Conservation (phyloP, 352 stramenopile genomes). For the Globisporangium cystogenes region DNA sequence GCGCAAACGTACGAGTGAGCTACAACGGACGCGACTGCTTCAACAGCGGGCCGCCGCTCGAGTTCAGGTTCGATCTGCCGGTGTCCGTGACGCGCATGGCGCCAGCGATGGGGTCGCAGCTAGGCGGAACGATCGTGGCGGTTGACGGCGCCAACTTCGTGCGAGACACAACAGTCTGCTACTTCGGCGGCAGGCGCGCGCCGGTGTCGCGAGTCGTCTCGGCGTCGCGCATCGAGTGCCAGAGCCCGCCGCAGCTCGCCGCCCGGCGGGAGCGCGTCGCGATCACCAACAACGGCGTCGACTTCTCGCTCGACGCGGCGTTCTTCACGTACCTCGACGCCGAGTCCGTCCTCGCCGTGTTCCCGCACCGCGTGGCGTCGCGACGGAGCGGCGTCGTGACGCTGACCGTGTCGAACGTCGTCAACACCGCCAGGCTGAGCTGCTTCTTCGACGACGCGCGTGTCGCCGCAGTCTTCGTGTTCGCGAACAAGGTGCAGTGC, state of each 20-base stretch:
- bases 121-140: conserved; percentile 47
- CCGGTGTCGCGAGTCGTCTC: conserved; percentile 19
- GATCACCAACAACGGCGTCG: conserved; percentile 62
- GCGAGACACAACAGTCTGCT: conserved; percentile 29
- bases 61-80: conserved; percentile 37
- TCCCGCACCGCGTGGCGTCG: conserved; percentile 24
- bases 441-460: conserved; percentile 48
- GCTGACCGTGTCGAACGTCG: conserved; percentile 31
- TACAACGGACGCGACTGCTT: conserved; percentile 56
- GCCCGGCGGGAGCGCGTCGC: conserved; percentile 20
- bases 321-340: conserved; percentile 35
- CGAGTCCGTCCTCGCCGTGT: conserved; percentile 36
- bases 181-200: conserved; percentile 21
- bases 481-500: conserved; percentile 29
- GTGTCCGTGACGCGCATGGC: conserved; percentile 22
- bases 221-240: conserved; percentile 35
- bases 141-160: conserved; percentile 39
- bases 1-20: conserved; percentile 32
- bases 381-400: conserved; percentile 26
- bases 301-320: conserved; percentile 34
- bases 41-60: conserved; percentile 22
- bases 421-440: conserved; percentile 29
- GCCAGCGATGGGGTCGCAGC: conserved; percentile 27
- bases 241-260: conserved; percentile 23
- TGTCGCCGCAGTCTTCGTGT: conserved; percentile 26